These are phyloP conservation scores for Xylariaceae sp. DNA, from an alignment of 2,329 filamentous ascomycete species.

Conservation along the genomic window DNA sequence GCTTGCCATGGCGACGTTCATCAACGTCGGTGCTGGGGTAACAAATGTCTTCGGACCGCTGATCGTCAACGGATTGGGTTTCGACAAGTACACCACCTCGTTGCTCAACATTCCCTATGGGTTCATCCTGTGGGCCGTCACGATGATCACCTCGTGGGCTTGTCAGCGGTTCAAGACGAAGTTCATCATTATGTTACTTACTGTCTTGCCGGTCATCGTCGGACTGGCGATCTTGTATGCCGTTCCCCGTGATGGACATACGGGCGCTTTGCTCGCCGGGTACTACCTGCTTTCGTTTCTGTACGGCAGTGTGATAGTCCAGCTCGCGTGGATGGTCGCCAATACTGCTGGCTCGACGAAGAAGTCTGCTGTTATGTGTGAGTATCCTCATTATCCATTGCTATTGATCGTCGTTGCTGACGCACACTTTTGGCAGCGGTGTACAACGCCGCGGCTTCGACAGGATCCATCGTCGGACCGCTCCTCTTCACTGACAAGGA, in stretches of 20 bases:
- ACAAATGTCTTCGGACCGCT: slow-evolving; percentile 62
- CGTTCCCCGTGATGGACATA: slow-evolving; percentile 41
- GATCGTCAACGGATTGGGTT: slow-evolving; percentile 58
- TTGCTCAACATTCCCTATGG: slow-evolving; percentile 67
- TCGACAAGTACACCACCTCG: slow-evolving; percentile 53
- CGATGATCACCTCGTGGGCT: slow-evolving; percentile 53
- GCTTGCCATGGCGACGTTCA: slow-evolving; percentile 55
- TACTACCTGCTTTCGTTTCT: slow-evolving; percentile 66
- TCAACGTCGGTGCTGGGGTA: slow-evolving; percentile 62
- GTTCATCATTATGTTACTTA: slow-evolving; percentile 47
- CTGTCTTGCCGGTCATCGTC: slow-evolving; percentile 57
- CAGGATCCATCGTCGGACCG: slow-evolving; percentile 65
- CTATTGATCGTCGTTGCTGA: no score
- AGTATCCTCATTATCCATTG: not conserved
- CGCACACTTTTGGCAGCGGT: no score
- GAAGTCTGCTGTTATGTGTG: slow-evolving; percentile 57
- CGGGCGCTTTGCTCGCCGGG: slow-evolving; percentile 49
- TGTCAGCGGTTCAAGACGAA: slow-evolving; percentile 56
- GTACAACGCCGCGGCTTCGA: slow-evolving; percentile 53
- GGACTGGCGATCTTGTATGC: slow-evolving; percentile 57
- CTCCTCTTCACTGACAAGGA: slow-evolving; percentile 57
- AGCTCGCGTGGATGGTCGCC: slow-evolving; percentile 65
- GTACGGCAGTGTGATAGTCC: slow-evolving; percentile 61
- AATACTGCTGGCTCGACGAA: slow-evolving; percentile 68
- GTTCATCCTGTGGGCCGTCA: slow-evolving; percentile 54